Evolutionary conservation across 257 asterid species (phyloP).

Genomic region (Linaria vulgaris): DNA sequence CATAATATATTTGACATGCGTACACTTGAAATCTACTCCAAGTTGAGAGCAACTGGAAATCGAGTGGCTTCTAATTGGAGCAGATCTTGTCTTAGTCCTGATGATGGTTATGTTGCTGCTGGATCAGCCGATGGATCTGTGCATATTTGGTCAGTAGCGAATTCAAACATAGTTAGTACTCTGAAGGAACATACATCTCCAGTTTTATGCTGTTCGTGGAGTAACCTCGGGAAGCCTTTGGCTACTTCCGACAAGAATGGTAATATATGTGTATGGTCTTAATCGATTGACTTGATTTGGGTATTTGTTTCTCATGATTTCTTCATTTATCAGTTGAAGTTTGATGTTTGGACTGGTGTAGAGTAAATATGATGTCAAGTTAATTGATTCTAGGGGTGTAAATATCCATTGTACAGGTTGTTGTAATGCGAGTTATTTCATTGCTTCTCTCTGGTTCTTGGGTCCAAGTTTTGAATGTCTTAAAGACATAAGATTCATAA

Average conservation of each 20-base stretch:
- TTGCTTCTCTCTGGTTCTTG: background rate
- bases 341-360: slow-evolving; percentile 22
- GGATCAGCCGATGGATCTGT: slow-evolving; percentile 90
- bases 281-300: background rate
- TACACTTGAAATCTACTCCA: slow-evolving; percentile 76
- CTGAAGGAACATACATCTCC: slow-evolving; percentile 77
- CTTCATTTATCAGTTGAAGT: slow-evolving; percentile 21
- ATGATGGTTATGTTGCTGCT: slow-evolving; percentile 80
- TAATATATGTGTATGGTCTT: slow-evolving; percentile 63
- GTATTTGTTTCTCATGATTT: slow-evolving; percentile 19
- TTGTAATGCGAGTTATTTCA: background rate
- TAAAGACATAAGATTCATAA: too few species aligned
- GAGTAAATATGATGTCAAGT: slow-evolving; percentile 8
- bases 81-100: slow-evolving; percentile 84
- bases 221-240: slow-evolving; percentile 72
- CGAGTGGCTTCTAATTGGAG: slow-evolving; percentile 92
- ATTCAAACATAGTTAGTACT: slow-evolving; percentile 62
- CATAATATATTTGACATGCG: slow-evolving; percentile 85
- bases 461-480: too few species aligned
- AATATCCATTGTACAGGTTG: slow-evolving; percentile 20
- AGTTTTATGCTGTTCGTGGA: slow-evolving; percentile 82
- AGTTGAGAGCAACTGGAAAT: slow-evolving; percentile 57
- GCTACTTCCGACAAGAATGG: slow-evolving; percentile 87
- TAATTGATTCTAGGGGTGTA: slow-evolving; percentile 19
- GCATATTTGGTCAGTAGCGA: slow-evolving; percentile 75